Base-by-base conservation (phyloP, 108 stramenopile genomes). In the Cyclotella choctawhatcheeana region DNA sequence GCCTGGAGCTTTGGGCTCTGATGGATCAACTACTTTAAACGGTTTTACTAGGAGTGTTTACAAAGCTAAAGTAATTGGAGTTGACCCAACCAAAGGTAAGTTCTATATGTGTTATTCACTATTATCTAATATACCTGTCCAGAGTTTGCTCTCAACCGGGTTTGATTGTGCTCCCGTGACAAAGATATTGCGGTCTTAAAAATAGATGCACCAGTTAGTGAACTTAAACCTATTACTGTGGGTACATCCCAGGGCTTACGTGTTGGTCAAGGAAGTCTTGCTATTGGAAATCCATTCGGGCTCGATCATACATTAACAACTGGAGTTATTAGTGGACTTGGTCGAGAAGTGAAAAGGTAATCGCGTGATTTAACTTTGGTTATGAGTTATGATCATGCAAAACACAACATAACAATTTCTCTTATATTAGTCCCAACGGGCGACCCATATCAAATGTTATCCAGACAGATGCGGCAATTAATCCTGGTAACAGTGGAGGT, bases 281-380 rank as follows among this genome's bases (percentile, higher is more conserved):
- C 97, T 7, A 96, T 98, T 58, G 97, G 97, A 4, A 98, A 97
- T 79, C 97, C 97, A 13, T 98, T 98, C 58, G 97, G 97, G 7
- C 67, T 98, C 54, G 97, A 98, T 76, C 96, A 97, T 69, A 93
- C 97, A 0, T 71, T 89, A 13, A 89, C 88, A 0, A 77, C 86
- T 10, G 93, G 93, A 0, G 81, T 94, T 7, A 89, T 94, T 43
- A 84, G 82, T 35, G 93, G 89, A 1, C 69, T 91, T 31, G 93
- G 93, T 12, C 64, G 93, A 3, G 93, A 92, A 63, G 90, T 95
- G 1, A 87, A 83, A 31, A 86, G n/a, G n/a, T n/a, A n/a, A n/a
- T n/a, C n/a, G n/a, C n/a, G n/a, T n/a, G n/a, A n/a, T n/a, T n/a
- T n/a, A n/a, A n/a, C n/a, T n/a, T n/a, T n/a, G n/a, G n/a, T n/a